A percentile compares a stretch with the other conserved stretches of the same genome.
Conservation (phyloP, 1,284 basidiomycete genomes). For the Irpex lacteus region DNA sequence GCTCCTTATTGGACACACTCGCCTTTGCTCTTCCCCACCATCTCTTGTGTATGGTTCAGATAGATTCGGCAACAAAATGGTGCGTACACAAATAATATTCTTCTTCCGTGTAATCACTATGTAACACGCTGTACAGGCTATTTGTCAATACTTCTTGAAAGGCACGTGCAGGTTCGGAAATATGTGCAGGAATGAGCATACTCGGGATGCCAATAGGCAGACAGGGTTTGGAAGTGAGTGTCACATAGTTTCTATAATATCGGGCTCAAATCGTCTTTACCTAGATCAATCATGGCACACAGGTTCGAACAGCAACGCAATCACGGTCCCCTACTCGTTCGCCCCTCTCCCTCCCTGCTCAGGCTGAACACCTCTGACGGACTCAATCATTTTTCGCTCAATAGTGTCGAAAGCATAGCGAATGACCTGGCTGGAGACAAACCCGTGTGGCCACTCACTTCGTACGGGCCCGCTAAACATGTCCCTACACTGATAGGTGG, state of each 20-base stretch:
- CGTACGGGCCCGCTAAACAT: conserved; percentile 75
- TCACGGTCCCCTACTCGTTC: conserved; percentile 39
- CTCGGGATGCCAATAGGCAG: conserved; percentile 33
- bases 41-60: too few relatives aligned
- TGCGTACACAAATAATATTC: too few relatives aligned
- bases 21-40: too few relatives aligned
- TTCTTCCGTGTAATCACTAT: too few relatives aligned
- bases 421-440: conserved; percentile 66
- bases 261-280: conserved; percentile 14
- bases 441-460: conserved; percentile 82
- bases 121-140: conserved; percentile 22
- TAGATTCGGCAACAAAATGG: too few relatives aligned
- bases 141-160: conserved; percentile 65
- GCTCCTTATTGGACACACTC: too few relatives aligned
- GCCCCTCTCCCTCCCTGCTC: conserved; percentile 20
- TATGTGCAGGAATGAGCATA: conserved; percentile 69
- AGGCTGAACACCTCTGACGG: conserved; percentile 12
- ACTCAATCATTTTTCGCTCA: conserved; percentile 16
- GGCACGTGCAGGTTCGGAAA: conserved; percentile 70
- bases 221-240: conserved; percentile 33
- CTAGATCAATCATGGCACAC: conserved; percentile 44
- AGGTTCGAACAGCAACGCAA: conserved; percentile 20
- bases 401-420: conserved; percentile 56
- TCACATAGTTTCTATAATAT: conserved; percentile 29
- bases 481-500: conserved; percentile 70